phyloP scores from a whole-genome alignment of 371 early-diverging fungal species.

The Rhizopus stolonifer region DNA sequence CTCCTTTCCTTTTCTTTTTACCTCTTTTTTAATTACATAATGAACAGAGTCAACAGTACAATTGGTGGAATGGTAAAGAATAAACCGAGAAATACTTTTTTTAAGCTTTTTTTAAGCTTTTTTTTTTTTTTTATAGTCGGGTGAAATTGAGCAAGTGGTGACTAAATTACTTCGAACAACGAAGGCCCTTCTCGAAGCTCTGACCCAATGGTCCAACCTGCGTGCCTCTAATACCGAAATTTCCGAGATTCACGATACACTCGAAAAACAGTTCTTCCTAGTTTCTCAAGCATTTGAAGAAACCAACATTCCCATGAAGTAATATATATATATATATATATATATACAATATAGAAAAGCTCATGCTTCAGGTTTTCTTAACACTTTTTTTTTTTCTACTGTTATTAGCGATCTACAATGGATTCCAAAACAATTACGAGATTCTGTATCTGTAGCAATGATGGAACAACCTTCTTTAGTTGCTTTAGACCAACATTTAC shows the following conservation, averaged over 20 bases:
- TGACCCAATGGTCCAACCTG: conserved; percentile 58
- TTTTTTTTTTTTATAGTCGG: conserved; percentile 25
- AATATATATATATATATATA: too few species aligned
- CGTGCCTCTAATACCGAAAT: conserved; percentile 50
- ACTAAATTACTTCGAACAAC: conserved; percentile 62
- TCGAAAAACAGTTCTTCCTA: conserved; percentile 55
- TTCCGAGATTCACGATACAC: conserved; percentile 55
- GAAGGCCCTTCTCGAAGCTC: conserved; percentile 56
- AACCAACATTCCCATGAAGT: conserved; percentile 55
- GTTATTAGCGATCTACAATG: conserved; percentile 55
- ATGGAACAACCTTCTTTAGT: conserved; percentile 55
- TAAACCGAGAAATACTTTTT: too few species aligned
- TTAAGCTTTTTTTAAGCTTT: too few species aligned
- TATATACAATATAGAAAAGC: too few species aligned
- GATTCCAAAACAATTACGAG: conserved; percentile 57
- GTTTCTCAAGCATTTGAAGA: conserved; percentile 61
- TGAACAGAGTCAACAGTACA: conserved; percentile 22
- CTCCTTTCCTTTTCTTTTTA: conserved; percentile 4
- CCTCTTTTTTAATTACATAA: conserved; percentile 2
- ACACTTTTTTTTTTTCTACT: too few species aligned
- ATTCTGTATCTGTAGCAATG: conserved; percentile 55
- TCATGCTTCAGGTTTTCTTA: too few species aligned
- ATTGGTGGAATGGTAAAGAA: conserved; percentile 23
- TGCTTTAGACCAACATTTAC: conserved; percentile 56
- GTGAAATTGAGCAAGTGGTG: conserved; percentile 61